Base-by-base conservation (phyloP, 768 basidiomycete genomes). In the Mycena vulgaris region DNA sequence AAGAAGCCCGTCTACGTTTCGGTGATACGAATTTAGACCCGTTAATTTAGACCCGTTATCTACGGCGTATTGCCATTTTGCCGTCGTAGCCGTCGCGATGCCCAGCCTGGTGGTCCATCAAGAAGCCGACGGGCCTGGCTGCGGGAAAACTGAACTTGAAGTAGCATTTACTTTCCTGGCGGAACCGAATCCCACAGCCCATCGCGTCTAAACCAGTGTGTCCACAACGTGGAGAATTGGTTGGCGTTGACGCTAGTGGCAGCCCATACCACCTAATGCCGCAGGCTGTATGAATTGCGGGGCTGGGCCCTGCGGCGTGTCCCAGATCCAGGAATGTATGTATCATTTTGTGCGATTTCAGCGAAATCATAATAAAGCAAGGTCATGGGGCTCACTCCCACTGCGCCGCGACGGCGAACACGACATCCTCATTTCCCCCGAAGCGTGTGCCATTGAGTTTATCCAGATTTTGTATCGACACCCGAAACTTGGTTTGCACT, bases 311-410 rank as follows among this genome's bases (percentile, higher is more conserved):
- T n/a, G n/a, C 56, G 13, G 48, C 56, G 27, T 66, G 47, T 14
- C 21, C 28, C 48, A 16, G 28, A 23, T 3, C 9, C 7, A 39
- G 39, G 17, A 39, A 39, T 39, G 21, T 31, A 42, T 66, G 27
- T 33, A 33, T 31, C 37, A 23, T 49, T 37, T 37, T 59, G 30
- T 42, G 66, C 66, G 57, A 60, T 52, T 67, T 35, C n/a, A 42
- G 13, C 57, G 57, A 57, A 40, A 27, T 19, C 21, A 30, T 35
- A 23, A 58, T 19, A n/a, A 14, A 11, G 14, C 9, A n/a, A 5
- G 40, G 55, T 30, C 25, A 33, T 37, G 49, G 62, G 37, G 49
- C 49, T 63, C 11, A 28, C 21, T 40, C 33, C 60, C 33, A 31
- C 19, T 49, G 60, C 5, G 47, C 47, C 33, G 47, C 33, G 33